phyloP scores from a whole-genome alignment of 345 rosid genomes.

The Brassica incana region DNA sequence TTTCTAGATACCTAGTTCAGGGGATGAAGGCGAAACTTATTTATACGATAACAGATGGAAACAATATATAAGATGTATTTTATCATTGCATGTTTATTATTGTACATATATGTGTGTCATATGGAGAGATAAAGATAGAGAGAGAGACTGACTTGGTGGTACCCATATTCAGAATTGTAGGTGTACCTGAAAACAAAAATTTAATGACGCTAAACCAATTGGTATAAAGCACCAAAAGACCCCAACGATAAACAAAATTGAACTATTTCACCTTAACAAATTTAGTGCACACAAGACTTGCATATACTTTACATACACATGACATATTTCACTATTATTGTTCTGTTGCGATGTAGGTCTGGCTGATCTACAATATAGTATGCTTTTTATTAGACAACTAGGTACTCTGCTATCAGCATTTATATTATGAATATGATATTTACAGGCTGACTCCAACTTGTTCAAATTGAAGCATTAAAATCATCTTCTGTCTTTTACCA shows the following conservation, averaged over 20 bases:
- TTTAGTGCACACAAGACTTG: conserved; percentile 20
- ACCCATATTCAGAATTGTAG: conserved; percentile 72
- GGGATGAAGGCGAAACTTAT: not conserved
- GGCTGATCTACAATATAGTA: conserved; percentile 1
- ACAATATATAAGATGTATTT: not conserved
- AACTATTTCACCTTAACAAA: not conserved
- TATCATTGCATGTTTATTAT: not conserved
- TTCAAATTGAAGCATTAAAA: conserved; percentile 37
- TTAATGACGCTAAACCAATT: conserved; percentile 33
- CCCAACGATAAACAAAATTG: not conserved
- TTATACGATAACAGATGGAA: not conserved
- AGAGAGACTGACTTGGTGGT: conserved; percentile 63
- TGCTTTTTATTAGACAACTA: conserved; percentile 25
- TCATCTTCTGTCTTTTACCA: conserved; percentile 36
- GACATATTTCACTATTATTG: conserved; percentile 22
- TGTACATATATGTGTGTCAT: not conserved
- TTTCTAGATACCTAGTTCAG: not conserved
- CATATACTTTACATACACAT: not conserved
- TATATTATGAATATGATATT: conserved; percentile 22
- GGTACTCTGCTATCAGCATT: conserved; percentile 10
- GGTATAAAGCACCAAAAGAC: conserved; percentile 14
- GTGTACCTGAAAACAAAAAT: conserved; percentile 58
- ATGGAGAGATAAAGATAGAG: conserved; percentile 5
- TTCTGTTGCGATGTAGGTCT: conserved; percentile 7
- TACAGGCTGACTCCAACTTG: conserved; percentile 45